Conservation (phyloP, 2,329 filamentous ascomycete species). For the Mariannaea elegans region DNA sequence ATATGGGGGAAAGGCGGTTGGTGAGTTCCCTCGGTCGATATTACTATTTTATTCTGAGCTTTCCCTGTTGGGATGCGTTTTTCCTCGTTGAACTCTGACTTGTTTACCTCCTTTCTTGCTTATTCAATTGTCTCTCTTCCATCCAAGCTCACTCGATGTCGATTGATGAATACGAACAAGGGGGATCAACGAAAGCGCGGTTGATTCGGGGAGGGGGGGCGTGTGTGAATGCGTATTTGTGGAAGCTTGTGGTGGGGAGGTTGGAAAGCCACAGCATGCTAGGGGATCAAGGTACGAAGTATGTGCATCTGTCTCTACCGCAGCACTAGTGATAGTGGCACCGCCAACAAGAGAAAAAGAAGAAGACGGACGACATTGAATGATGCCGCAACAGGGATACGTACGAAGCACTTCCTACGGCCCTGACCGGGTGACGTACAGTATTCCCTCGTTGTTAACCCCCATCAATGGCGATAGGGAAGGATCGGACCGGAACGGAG, state of each 20-base stretch:
- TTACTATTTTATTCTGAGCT: neutral
- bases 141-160: neutral
- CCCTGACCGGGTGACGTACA: too few species aligned
- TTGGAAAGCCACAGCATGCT: constrained; percentile 14
- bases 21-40: neutral
- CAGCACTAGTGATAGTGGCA: too few species aligned
- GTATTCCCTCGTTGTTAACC: constrained; percentile 1
- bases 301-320: neutral
- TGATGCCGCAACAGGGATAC: neutral
- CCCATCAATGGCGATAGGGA: neutral
- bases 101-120: neutral
- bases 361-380: neutral
- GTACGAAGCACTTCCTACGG: too few species aligned
- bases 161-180: neutral
- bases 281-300: constrained; percentile 9
- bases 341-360: too few species aligned
- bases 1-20: neutral
- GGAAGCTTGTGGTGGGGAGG: constrained; percentile 17
- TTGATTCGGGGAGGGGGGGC: constrained; percentile 3
- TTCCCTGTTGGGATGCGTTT: neutral
- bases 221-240: constrained; percentile 2
- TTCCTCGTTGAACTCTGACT: too few species aligned
- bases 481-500: neutral
- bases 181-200: neutral
- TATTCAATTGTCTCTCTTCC: neutral